These are phyloP conservation scores for Aspergillus avenaceus DNA, from an alignment of 495 filamentous ascomycete species.

Conservation along the genomic window DNA sequence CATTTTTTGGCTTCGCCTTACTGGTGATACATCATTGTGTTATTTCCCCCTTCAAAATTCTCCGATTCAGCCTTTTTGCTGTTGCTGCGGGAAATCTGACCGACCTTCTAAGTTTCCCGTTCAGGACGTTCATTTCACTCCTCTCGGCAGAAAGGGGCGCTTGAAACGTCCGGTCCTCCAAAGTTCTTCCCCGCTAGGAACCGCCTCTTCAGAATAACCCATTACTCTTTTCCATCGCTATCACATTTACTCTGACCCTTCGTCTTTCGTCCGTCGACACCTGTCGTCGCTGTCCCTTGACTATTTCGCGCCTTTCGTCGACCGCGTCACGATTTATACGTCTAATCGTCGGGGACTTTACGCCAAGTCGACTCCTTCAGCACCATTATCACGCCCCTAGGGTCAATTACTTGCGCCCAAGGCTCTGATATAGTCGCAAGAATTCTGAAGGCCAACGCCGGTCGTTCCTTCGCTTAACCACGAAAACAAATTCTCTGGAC, in stretches of 20 bases:
- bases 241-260: slow-evolving; percentile 1
- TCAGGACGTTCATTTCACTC: slow-evolving; percentile 12
- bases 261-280: neutral
- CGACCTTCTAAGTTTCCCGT: slow-evolving; percentile 2
- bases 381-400: neutral
- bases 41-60: neutral
- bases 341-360: neutral
- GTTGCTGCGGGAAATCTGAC: slow-evolving; percentile 1
- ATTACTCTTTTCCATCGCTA: slow-evolving; percentile 6
- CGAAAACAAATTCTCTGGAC: slow-evolving; percentile 19
- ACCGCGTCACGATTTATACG: neutral
- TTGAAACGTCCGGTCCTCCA: slow-evolving; percentile 18
- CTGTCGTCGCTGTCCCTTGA: neutral
- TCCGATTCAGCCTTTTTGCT: neutral
- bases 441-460: slow-evolving; percentile 41
- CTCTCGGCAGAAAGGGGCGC: slow-evolving; percentile 15
- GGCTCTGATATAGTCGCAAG: slow-evolving; percentile 2
- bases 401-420: neutral
- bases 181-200: slow-evolving; percentile 17
- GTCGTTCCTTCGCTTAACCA: slow-evolving; percentile 35
- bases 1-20: neutral
- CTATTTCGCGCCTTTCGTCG: neutral
- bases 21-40: neutral
- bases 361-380: neutral
- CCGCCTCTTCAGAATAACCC: slow-evolving; percentile 6